Evolutionary conservation across 805 yeast genomes (phyloP).

Genomic region (Lipomyces chichibuensis): DNA sequence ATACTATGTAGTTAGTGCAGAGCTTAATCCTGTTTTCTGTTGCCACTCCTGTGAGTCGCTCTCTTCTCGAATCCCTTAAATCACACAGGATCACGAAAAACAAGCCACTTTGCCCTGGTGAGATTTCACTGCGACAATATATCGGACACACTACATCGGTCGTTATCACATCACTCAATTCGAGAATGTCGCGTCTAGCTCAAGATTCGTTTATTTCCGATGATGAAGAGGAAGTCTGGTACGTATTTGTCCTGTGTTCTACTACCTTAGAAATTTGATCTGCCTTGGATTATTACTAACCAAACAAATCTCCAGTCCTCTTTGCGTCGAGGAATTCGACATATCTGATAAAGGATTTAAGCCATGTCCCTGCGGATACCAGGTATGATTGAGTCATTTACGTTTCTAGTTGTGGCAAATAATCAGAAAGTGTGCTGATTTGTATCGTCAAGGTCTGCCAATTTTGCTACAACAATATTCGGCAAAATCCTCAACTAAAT

Average conservation of each 20-base stretch:
- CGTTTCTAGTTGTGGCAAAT: neutral
- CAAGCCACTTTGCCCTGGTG: neutral
- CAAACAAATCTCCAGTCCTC: conserved; percentile 59
- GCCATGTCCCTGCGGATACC: conserved; percentile 99
- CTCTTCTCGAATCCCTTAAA: neutral
- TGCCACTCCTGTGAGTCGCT: neutral
- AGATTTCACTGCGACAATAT: neutral
- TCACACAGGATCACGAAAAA: neutral
- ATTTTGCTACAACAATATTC: conserved; percentile 94
- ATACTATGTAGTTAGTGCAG: neutral
- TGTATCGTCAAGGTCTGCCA: conserved; percentile 77
- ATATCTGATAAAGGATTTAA: conserved; percentile 92
- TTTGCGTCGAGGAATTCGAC: conserved; percentile 98
- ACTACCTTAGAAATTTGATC: neutral
- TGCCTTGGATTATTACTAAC: conserved; percentile 31
- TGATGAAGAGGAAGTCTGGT: conserved; percentile 77
- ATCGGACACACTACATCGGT: neutral
- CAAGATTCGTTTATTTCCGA: conserved; percentile 55
- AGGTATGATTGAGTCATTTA: conserved; percentile 12
- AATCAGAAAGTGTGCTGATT: neutral
- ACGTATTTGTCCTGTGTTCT: conserved; percentile 36
- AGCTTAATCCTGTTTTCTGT: neutral
- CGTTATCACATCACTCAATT: neutral
- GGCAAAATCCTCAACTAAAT: conserved; percentile 92
- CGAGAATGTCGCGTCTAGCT: conserved; percentile 32